Base-by-base conservation (phyloP, 2,329 filamentous ascomycete species). In the Tricladium varicosporioides region DNA sequence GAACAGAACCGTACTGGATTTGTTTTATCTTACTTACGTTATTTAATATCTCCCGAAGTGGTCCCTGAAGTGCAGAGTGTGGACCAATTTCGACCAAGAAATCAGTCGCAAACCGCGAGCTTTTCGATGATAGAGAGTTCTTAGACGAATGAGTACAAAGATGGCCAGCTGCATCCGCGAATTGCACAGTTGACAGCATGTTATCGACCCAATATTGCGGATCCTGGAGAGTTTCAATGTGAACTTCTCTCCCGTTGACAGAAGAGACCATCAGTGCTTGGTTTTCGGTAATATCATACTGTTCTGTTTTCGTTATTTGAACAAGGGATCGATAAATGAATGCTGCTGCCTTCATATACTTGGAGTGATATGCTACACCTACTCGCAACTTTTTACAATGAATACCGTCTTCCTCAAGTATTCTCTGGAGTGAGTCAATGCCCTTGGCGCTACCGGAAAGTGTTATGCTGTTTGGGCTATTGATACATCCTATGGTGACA, bases 131-230 rank as follows among this genome's bases (percentile, higher is more conserved):
- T 27, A 27, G 22, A 27, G 22, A 27, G 7, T 27, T 27, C 22
- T 27, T 27, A 7, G 22, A 27, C 22, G 22, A 27, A 27, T 27
- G 22, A 7, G 22, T 7, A 7, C 22, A 27, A 27, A 27, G 22
- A 27, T 27, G 22, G 22, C 22, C 22, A 7, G 22, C 16, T 9
- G 54, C 43, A 19, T n/a, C 14, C 4, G 13, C 14, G 56, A 76
- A 80, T 5, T 71, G 66, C 10, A 80, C 78, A 1, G 72, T 72
- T 1, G 72, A 74, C 1, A 73, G 68, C 63, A 80, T 63, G 52
- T 80, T 80, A 4, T 66, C 60, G 2, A 68, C 67, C 78, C 78
- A 80, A 61, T 80, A 80, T 0, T 61, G 22, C 51, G 0, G 16
- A 8, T 18, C 13, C 36, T 40, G 10, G 5, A 52, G 22, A 27